Base-by-base conservation (phyloP, 2,329 filamentous ascomycete genomes). In the Arthrocladium fulminans region DNA sequence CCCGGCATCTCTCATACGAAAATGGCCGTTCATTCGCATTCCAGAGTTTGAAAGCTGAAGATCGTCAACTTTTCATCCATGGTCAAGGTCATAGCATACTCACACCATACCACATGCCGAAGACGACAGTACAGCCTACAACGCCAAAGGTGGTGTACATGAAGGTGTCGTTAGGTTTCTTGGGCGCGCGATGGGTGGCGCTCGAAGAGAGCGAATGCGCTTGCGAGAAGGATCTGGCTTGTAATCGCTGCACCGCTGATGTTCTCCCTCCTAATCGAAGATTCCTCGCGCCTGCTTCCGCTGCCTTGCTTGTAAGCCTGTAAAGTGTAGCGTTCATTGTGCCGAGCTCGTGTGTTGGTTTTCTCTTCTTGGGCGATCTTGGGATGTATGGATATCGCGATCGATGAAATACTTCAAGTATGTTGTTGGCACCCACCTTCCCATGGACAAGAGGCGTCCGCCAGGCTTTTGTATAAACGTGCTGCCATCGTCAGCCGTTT, bases 401-500 rank as follows among this genome's bases (percentile, higher is more conserved):
- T 24, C 22, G 39, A 25, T 10, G 39, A 8, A n/a, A 13, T 25
- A 8, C 13, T 25, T 42, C 3, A 8, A n/a, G 19, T 42, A 25
- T 42, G 22, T 25, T 25, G 17, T 8, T 35, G 32, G 17, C 17
- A 15, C 17, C 32, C 13, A n/a, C 13, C 13, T 6, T 35, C 32
- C 4, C 32, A 7, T 35, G 32, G 10, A 9, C 5, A 5, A 7
- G 32, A 35, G 32, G 6, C 32, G 17, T n/a, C 27, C 13, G 8
- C 19, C 8, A 27, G 9, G 13, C 19, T 42, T 23, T 25, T 42
- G 24, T 42, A 42, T 42, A 27, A 7, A 8, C 17, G 32, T 15
- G 6, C 39, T 42, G 19, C 22, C 22, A 42, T 42, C 13, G 39
- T 42, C 39, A 42, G 39, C n/a, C n/a, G n/a, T 27, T 42, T 25